Evolutionary conservation across 139 green algal genomes (phyloP).

Genomic region (Closterium sp.): DNA sequence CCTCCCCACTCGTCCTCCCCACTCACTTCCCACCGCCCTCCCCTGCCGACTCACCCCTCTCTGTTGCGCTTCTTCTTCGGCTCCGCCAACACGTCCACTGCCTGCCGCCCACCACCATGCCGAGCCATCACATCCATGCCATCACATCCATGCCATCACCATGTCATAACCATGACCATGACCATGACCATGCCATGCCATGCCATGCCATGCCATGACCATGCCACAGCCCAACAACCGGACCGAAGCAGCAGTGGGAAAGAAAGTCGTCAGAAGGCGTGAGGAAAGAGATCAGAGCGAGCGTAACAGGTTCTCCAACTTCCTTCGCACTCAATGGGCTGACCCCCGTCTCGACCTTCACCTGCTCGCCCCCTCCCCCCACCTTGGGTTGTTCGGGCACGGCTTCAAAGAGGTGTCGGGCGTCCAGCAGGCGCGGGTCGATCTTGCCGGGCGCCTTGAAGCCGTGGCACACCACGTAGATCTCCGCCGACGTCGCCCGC

Average conservation of each 20-base stretch:
- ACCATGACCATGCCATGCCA: too few relatives aligned
- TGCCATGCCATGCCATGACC: background rate
- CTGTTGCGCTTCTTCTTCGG: conserved; percentile 55
- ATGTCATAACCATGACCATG: too few relatives aligned
- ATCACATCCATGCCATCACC: background rate
- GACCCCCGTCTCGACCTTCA: too few relatives aligned
- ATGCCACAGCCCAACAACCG: background rate
- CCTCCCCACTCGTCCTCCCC: too few relatives aligned
- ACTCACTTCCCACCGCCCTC: too few relatives aligned
- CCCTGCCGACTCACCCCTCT: conserved; percentile 9
- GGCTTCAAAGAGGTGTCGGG: conserved; percentile 68
- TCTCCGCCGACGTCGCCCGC: conserved; percentile 82
- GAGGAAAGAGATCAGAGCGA: background rate
- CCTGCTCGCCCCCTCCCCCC: too few relatives aligned
- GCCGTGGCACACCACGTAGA: conserved; percentile 75
- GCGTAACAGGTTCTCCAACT: background rate
- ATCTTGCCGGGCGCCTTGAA: conserved; percentile 97
- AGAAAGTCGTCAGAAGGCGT: too few relatives aligned
- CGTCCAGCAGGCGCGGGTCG: conserved; percentile 93
- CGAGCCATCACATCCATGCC: background rate
- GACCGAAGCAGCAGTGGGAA: too few relatives aligned
- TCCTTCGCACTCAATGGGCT: too few relatives aligned
- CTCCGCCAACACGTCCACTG: conserved; percentile 45
- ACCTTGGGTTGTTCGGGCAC: conserved; percentile 46
- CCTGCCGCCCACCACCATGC: background rate